Evolutionary conservation across 768 basidiomycete genomes (phyloP).

Genomic region (button mushroom (Agaricus bisporus)): DNA sequence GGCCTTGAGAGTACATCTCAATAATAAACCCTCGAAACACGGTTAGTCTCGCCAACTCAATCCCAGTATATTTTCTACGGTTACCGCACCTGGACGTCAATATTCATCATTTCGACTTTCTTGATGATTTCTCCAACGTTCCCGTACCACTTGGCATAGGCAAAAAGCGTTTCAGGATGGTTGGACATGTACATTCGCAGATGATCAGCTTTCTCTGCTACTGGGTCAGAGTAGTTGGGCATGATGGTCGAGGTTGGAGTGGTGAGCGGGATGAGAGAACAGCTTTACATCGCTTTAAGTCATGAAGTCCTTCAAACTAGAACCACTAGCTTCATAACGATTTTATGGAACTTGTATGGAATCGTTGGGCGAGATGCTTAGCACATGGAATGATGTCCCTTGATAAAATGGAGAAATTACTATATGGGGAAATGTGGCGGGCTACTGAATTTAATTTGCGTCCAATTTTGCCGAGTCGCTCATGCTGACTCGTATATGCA

Average conservation of each 20-base stretch:
- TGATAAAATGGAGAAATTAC: no score
- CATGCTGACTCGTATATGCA: background rate
- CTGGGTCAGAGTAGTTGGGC: slow-evolving; percentile 43
- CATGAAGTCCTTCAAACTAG: no score
- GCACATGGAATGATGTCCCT: no score
- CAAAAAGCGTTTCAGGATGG: slow-evolving; percentile 80
- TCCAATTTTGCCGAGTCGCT: no score
- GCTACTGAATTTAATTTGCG: no score
- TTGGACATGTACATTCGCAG: slow-evolving; percentile 81
- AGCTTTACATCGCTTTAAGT: no score
- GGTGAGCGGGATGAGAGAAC: no score
- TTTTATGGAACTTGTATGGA: no score
- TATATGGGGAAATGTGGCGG: no score
- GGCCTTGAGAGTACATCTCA: slow-evolving; percentile 53
- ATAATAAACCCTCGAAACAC: slow-evolving; percentile 53
- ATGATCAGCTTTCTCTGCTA: slow-evolving; percentile 69
- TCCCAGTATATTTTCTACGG: background rate
- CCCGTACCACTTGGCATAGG: slow-evolving; percentile 75
- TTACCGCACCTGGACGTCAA: slow-evolving; percentile 53
- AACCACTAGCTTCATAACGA: no score
- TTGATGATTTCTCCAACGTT: slow-evolving; percentile 49
- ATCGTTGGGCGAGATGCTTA: no score
- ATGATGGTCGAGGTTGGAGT: no score
- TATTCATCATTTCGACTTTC: slow-evolving; percentile 63
- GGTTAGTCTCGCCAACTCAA: background rate